Percentiles rank a stretch among this genome's conserved stretches.
phyloP scores from a whole-genome alignment of 306 rosid genomes.

The Dalbergia oliveri region DNA sequence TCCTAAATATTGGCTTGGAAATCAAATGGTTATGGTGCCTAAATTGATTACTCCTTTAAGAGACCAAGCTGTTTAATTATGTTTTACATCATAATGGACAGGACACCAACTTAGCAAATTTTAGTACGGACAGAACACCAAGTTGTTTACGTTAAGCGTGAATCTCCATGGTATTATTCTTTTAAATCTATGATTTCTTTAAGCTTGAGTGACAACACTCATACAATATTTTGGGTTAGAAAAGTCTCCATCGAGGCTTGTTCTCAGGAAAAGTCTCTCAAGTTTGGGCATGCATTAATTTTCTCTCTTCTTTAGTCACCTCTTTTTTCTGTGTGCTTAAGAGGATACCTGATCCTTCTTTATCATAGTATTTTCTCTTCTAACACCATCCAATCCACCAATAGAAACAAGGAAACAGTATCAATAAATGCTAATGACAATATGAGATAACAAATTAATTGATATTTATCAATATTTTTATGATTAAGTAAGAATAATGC shows the following conservation, averaged over 20 bases:
- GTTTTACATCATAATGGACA: constrained; percentile 14
- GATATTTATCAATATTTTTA: not conserved
- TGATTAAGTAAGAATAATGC: constrained; percentile 17
- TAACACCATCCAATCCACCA: constrained; percentile 1
- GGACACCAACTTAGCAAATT: constrained; percentile 2
- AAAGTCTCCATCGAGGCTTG: too few relatives aligned
- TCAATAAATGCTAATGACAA: constrained; percentile 10
- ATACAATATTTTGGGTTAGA: not conserved
- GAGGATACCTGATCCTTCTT: not conserved
- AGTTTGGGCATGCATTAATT: not conserved
- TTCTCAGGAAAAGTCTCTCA: too few relatives aligned
- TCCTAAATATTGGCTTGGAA: not conserved
- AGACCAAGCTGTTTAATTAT: not conserved
- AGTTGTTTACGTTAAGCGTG: too few relatives aligned
- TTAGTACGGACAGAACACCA: too few relatives aligned
- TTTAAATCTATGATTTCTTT: constrained; percentile 12
- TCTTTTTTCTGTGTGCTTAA: not conserved
- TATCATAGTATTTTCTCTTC: not conserved
- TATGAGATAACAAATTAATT: constrained; percentile 8
- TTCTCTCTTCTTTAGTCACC: constrained; percentile 19
- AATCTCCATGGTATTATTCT: not conserved
- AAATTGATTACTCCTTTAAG: not conserved
- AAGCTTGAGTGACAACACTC: constrained; percentile 10
- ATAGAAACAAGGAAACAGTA: constrained; percentile 5
- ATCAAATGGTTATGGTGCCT: constrained; percentile 5